Conservation (phyloP, 2,329 filamentous ascomycete genomes). For the Acrocalymma vagum region DNA sequence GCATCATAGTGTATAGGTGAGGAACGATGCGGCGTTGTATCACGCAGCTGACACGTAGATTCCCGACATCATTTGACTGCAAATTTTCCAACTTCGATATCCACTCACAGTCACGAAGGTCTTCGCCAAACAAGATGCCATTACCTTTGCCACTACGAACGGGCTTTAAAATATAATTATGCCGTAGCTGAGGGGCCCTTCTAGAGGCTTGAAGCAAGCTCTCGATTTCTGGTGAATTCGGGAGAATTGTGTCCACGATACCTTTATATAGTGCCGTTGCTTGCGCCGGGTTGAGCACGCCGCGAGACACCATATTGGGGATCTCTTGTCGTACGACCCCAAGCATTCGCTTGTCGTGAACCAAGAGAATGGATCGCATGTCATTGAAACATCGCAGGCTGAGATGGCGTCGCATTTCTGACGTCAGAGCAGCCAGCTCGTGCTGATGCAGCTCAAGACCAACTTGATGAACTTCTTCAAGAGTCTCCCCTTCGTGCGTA, state of each 20-base stretch:
- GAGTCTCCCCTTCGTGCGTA: slow-evolving; percentile 1
- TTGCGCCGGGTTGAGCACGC: slow-evolving; percentile 1
- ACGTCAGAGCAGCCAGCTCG: slow-evolving; percentile 5
- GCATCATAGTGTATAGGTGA: background rate
- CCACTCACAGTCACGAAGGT: slow-evolving; percentile 3
- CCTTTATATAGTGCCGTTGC: slow-evolving; percentile 4
- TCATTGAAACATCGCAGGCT: slow-evolving; percentile 7
- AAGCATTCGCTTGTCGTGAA: slow-evolving; percentile 8
- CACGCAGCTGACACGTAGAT: slow-evolving; percentile 2
- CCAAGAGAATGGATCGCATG: slow-evolving; percentile 5
- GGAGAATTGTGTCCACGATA: slow-evolving; percentile 5
- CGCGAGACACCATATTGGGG: slow-evolving; percentile 1
- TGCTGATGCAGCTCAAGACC: slow-evolving; percentile 4
- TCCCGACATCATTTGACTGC: background rate
- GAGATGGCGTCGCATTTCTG: slow-evolving; percentile 5
- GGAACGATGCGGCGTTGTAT: slow-evolving; percentile 6
- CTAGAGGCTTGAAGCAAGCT: slow-evolving; percentile 1
- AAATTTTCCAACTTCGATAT: slow-evolving; percentile 3
- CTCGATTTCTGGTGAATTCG: slow-evolving; percentile 6
- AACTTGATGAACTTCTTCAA: slow-evolving; percentile 6
- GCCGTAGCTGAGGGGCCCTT: slow-evolving; percentile 1
- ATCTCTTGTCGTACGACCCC: slow-evolving; percentile 5
- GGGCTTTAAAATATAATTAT: slow-evolving; percentile 4
- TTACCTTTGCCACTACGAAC: slow-evolving; percentile 5
- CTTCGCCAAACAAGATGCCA: slow-evolving; percentile 5